Conservation (phyloP, 1,284 basidiomycete species). For the Fomitopsis schrenkii region DNA sequence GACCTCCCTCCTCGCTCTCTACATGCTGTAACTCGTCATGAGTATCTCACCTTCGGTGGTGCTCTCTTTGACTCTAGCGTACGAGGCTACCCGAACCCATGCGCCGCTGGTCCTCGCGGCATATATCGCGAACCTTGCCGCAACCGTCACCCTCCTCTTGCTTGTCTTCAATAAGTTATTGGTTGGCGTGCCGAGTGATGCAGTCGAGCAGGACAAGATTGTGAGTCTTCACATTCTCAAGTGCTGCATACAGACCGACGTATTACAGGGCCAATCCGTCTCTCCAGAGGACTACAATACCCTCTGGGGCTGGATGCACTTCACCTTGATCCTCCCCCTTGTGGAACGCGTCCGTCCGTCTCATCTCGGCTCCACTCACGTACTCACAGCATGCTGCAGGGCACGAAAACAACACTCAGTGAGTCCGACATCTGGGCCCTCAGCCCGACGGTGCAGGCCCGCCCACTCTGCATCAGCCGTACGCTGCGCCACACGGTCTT, state of each 20-base stretch:
- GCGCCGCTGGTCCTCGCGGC: conserved; percentile 24
- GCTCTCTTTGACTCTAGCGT: conserved; percentile 43
- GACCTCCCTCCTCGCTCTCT: conserved; percentile 50
- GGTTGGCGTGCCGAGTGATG: conserved; percentile 44
- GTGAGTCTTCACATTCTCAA: conserved; percentile 31
- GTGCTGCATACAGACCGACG: not conserved
- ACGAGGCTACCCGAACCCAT: conserved; percentile 38
- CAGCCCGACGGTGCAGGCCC: no score
- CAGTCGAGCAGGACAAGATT: conserved; percentile 45
- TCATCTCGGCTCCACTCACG: not conserved
- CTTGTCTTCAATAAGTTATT: conserved; percentile 50
- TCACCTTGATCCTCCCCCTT: conserved; percentile 73
- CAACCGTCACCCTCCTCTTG: conserved; percentile 34
- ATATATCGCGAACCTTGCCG: conserved; percentile 40
- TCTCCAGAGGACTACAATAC: conserved; percentile 76
- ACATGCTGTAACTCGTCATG: conserved; percentile 35
- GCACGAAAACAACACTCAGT: conserved; percentile 57
- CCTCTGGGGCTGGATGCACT: conserved; percentile 79
- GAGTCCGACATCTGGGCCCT: conserved; percentile 73
- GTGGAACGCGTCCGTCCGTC: conserved; percentile 40
- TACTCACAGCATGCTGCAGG: conserved; percentile 29
- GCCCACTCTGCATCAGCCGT: conserved; percentile 51
- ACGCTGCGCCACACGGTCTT: conserved; percentile 50
- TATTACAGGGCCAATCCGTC: conserved; percentile 43
- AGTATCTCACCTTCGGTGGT: conserved; percentile 44